Evolutionary conservation across 23 red algal genomes (phyloP), one percentile per base, ranked within the genome.

Genomic region (Gracilaria caudata): DNA sequence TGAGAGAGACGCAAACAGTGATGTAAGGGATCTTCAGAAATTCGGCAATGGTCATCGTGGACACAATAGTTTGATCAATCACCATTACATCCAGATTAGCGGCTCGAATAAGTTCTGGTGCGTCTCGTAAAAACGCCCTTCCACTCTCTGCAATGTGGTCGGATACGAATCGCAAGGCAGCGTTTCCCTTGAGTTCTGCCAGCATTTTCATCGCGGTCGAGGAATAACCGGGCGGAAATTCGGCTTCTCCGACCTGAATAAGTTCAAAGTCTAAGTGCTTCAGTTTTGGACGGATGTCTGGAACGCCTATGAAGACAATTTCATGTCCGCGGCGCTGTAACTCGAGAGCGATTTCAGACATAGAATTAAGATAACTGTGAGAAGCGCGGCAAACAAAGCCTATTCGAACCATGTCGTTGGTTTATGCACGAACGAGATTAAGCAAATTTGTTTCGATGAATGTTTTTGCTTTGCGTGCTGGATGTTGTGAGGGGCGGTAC

Each of bases 241-340:
- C 61, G 11, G 61, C 30, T 66, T 66, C 32, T 26, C 61, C 61
- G 26, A 66, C 19, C 11, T 35, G 61, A 66, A 66, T 2, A 4
- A 66, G 28, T 36, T 66, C 61, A 17, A 66, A 66, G 29, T 66
- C 61, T 16, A 66, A 66, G 32, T 66, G 25, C 29, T 66, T 66
- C 3, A 66, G 13, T 30, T 66, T 66, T 66, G 61, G 61, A 14
- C 61, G 61, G 7, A 66, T 66, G 61, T 66, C 61, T 10, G 61
- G 61, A 66, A 66, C 17, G 7, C 61, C 61, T 16, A 66, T 66
- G 61, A 66, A 66, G 28, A 66, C 61, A 30, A 66, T 66, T 66
- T 66, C 30, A 36, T 66, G 26, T 35, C 61, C 61, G 61, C 61
- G 61, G 29, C 61, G 61, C 19, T 36, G 61, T 0, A 66, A 17